Conservation (phyloP, 306 rosid species). For the Parietaria judaica region DNA sequence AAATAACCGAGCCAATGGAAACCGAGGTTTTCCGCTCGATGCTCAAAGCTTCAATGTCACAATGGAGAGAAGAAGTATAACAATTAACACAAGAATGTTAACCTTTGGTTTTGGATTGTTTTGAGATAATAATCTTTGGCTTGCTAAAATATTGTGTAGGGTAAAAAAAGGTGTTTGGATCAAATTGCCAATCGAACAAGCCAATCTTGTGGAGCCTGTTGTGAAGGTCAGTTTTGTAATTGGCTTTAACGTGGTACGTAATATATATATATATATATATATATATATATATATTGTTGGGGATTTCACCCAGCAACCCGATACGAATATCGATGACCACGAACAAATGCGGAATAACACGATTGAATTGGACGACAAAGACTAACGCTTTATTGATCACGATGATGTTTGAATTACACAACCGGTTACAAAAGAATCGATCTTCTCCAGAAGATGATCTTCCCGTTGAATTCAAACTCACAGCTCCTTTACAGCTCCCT, state of each 20-base stretch:
- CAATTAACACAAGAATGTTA: not conserved
- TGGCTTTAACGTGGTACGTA: not conserved
- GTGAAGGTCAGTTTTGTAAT: conserved; percentile 42
- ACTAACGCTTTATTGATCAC: too few relatives aligned
- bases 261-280: not conserved
- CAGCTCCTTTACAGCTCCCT: too few relatives aligned
- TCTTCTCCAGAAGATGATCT: too few relatives aligned
- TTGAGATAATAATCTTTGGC: not conserved
- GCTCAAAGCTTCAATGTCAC: conserved; percentile 50
- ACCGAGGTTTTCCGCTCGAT: conserved; percentile 32
- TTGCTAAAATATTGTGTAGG: conserved; percentile 28
- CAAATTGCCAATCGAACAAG: conserved; percentile 54
- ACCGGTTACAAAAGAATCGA: too few relatives aligned
- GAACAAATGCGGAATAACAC: too few relatives aligned
- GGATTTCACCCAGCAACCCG: too few relatives aligned
- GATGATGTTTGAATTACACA: too few relatives aligned
- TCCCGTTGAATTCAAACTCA: too few relatives aligned
- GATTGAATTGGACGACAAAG: too few relatives aligned
- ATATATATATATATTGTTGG: too few relatives aligned
- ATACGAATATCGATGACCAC: too few relatives aligned
- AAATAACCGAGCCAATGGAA: conserved; percentile 44
- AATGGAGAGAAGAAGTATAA: conserved; percentile 61
- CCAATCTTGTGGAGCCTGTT: conserved; percentile 47
- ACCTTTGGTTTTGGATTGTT: not conserved
- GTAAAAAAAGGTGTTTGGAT: conserved; percentile 67